phyloP scores from a whole-genome alignment of 2,329 filamentous ascomycete genomes.

The Teratosphaeria zuluensis region DNA sequence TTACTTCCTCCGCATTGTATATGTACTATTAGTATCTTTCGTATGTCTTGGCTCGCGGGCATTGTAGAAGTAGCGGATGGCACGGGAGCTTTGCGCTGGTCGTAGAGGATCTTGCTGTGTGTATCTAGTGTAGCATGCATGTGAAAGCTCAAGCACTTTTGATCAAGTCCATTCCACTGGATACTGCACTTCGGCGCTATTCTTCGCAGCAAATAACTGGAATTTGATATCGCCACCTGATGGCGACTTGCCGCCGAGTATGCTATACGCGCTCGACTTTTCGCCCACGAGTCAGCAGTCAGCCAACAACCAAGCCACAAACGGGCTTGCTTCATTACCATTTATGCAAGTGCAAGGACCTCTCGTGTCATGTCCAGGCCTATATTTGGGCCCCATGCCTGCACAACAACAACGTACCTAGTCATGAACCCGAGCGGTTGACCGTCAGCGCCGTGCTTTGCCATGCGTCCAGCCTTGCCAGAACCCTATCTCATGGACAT shows the following conservation, averaged over 20 bases:
- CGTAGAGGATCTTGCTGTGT: background rate
- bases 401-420: background rate
- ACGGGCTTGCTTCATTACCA: background rate
- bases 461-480: background rate
- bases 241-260: background rate
- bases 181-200: background rate
- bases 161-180: background rate
- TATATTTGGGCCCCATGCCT: background rate
- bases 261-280: background rate
- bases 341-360: background rate
- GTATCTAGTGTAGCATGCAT: background rate
- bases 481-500: background rate
- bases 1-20: constrained; percentile 1
- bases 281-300: background rate
- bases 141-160: background rate
- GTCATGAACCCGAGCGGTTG: background rate
- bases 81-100: background rate
- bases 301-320: background rate
- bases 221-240: background rate
- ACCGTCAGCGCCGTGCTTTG: background rate
- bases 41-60: constrained; percentile 1
- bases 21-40: constrained; percentile 1
- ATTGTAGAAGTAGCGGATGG: background rate
- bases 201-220: no score
- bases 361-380: background rate